A percentile compares a stretch with the other conserved stretches of the same genome.
Evolutionary conservation across 2,329 filamentous ascomycete genomes (phyloP).

Genomic region (Lasiodiplodia sp.): DNA sequence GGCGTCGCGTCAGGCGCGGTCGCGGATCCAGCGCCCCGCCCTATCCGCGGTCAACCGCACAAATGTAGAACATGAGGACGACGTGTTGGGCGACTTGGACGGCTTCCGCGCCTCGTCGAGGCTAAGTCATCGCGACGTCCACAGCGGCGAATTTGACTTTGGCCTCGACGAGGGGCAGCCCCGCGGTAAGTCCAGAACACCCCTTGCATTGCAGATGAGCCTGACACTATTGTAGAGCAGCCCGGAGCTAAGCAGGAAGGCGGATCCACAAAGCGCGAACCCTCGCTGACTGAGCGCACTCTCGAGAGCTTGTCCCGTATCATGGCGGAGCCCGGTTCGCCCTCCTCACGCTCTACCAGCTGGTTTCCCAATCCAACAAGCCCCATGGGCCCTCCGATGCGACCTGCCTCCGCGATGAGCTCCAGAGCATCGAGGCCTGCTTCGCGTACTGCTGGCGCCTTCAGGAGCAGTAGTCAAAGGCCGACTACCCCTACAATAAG

Average conservation of each 20-base stretch:
- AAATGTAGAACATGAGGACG: conserved; percentile 25
- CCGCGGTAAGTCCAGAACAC: conserved; percentile 24
- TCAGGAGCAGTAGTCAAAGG: conserved; percentile 30
- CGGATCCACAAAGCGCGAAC: conserved; percentile 46
- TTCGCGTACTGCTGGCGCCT: conserved; percentile 21
- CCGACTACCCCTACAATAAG: conserved; percentile 21
- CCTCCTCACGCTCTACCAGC: conserved; percentile 61
- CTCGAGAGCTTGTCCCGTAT: conserved; percentile 75
- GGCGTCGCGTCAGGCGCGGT: conserved; percentile 42
- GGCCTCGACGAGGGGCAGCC: conserved; percentile 20
- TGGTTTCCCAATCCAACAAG: conserved; percentile 71
- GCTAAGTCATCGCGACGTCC: conserved; percentile 45
- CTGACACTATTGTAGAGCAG: conserved; percentile 32
- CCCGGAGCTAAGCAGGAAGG: conserved; percentile 32
- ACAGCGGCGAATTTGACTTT: conserved; percentile 30
- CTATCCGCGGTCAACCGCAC: conserved; percentile 17
- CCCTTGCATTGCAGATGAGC: conserved; percentile 32
- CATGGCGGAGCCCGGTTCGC: conserved; percentile 22
- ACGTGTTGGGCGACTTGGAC: conserved; percentile 49
- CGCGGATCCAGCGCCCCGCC: conserved; percentile 33
- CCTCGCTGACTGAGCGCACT: conserved; percentile 81
- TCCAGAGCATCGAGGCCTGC: conserved; percentile 17
- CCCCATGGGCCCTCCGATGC: conserved; percentile 66
- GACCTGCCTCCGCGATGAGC: conserved; percentile 65
- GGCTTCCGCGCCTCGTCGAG: conserved; percentile 49